Base-by-base conservation (phyloP, 805 yeast genomes). In the Yarrowia sp. region DNA sequence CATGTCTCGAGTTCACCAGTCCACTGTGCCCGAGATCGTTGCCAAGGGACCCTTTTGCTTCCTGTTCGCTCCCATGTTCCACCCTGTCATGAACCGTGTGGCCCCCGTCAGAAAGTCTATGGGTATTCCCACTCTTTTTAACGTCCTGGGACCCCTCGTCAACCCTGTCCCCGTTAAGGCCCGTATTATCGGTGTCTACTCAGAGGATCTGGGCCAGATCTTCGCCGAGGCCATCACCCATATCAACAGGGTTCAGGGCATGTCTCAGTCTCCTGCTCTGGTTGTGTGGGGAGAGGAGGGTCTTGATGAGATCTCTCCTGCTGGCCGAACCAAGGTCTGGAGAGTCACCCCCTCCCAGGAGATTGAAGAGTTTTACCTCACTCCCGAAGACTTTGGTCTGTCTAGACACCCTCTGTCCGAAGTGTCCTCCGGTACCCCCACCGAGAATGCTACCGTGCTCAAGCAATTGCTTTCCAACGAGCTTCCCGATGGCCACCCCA, bases 221-320 rank as follows among this genome's bases (percentile, higher is more conserved):
- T 95, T 89, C 71, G 97, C 98, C 4, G 82, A 85, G 70, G 91
- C 97, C 0, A 90, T 92, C 0, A 79, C 85, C 9, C 77, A 80
- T 64, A 78, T 95, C 66, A 89, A 89, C 67, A 73, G 74, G 52
- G 75, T 77, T 36, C 78, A 78, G 22, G 78, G 79, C 9, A 78
- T 79, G 67, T 75, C 78, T 51, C 73, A 77, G 1, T 77, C 66
- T 66, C 73, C 66, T 6, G 89, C 96, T 0, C 83, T 92, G 84
- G 89, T 95, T 21, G 99, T 95, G 19, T 93, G 89, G 85, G 99
- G 99, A 12, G 86, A 86, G 62, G 84, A 89, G 56, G 97, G 97
- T 0, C 79, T 95, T 32, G 99, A 95, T 73, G 99, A 95, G 77
- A 89, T 95, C 36, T 88, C 97, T 1, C 97, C 98, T 2, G 84